Percentiles rank a stretch among this genome's conserved stretches.
Conservation (phyloP, 371 early-diverging fungal species). For the Basidiobolus meristosporus region DNA sequence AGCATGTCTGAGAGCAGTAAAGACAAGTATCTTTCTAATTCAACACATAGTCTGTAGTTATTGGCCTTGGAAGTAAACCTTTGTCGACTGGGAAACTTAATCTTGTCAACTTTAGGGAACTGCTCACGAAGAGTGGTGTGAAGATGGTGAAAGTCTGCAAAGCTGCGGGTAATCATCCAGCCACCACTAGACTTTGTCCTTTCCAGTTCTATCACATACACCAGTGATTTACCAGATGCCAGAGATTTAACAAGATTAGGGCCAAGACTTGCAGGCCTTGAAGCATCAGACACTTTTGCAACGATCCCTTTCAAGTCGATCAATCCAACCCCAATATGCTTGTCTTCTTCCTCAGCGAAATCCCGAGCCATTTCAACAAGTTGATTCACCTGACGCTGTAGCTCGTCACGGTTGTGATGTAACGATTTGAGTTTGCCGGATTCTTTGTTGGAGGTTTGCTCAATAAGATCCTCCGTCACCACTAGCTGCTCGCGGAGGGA, state of each 20-base stretch:
- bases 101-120: slow-evolving; percentile 8
- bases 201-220: slow-evolving; percentile 6
- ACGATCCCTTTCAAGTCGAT: slow-evolving; percentile 2
- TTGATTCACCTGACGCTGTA: not conserved
- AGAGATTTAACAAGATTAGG: not conserved
- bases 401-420: not conserved
- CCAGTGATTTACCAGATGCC: slow-evolving; percentile 3
- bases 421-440: not conserved
- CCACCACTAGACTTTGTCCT: slow-evolving; percentile 3
- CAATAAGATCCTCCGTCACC: not conserved
- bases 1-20: slow-evolving; percentile 4
- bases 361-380: not conserved
- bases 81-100: slow-evolving; percentile 3
- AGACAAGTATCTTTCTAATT: slow-evolving; percentile 5
- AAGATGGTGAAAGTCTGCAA: slow-evolving; percentile 5
- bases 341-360: too few relatives aligned
- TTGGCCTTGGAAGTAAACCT: slow-evolving; percentile 1
- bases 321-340: too few relatives aligned
- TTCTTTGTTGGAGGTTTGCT: not conserved
- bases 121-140: slow-evolving; percentile 2
- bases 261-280: slow-evolving; percentile 1
- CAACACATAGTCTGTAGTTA: slow-evolving; percentile 1
- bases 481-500: not conserved
- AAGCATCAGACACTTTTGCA: slow-evolving; percentile 1
- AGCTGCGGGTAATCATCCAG: slow-evolving; percentile 10